These are phyloP conservation scores for Sonneratia caseolaris DNA, from an alignment of 345 rosid genomes.

Conservation along the genomic window DNA sequence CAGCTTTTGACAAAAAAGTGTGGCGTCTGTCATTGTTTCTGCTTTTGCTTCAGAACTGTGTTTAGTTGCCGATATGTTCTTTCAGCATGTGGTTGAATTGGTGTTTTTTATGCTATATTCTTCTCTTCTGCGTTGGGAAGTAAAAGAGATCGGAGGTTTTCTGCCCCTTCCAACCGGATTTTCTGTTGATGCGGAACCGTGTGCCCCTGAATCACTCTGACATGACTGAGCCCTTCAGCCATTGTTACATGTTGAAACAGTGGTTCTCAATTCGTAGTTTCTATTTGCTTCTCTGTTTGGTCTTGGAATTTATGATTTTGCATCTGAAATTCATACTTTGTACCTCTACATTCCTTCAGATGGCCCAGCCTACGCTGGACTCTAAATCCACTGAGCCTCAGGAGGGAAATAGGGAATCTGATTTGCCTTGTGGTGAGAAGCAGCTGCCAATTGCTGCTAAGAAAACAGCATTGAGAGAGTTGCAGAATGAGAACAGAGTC, in stretches of 20 bases:
- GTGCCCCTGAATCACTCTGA: background rate
- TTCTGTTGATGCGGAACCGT: background rate
- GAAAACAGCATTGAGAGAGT: conserved; percentile 50
- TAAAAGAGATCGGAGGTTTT: background rate
- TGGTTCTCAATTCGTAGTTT: background rate
- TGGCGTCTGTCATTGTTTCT: background rate
- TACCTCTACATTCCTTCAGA: conserved; percentile 17
- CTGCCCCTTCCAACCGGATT: background rate
- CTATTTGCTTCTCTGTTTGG: background rate
- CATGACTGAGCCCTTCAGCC: background rate
- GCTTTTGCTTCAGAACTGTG: background rate
- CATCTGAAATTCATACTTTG: background rate
- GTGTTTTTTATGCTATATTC: background rate
- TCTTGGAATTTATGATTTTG: background rate
- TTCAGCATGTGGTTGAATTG: background rate
- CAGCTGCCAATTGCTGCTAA: conserved; percentile 28
- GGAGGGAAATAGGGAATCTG: conserved; percentile 26
- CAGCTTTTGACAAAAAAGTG: background rate
- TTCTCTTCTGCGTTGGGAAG: background rate
- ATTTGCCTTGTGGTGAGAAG: conserved; percentile 29
- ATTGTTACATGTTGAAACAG: background rate
- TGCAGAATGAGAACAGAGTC: conserved; percentile 50
- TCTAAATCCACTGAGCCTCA: conserved; percentile 31
- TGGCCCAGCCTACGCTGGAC: conserved; percentile 42
- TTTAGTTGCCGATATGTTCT: background rate